Evolutionary conservation across 306 rosid species (phyloP).

Genomic region (Arachis hypogaea): DNA sequence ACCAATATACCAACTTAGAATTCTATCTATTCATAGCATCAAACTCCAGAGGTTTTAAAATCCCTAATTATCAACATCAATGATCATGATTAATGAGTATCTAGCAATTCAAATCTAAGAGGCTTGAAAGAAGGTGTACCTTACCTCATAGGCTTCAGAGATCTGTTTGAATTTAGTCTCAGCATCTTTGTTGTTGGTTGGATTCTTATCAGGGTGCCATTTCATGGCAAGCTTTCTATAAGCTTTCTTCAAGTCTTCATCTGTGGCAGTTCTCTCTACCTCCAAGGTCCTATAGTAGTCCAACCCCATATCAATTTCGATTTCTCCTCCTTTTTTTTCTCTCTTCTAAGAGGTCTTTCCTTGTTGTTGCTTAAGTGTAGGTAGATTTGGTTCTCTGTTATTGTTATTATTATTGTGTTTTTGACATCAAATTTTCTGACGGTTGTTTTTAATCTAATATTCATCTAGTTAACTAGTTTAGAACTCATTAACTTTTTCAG

Average conservation of each 20-base stretch:
- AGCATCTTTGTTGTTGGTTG: slow-evolving; percentile 73
- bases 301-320: slow-evolving; percentile 22
- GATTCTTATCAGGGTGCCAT: slow-evolving; percentile 97
- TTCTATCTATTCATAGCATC: background rate
- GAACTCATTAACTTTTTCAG: too few relatives aligned
- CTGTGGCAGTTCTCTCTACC: slow-evolving; percentile 73
- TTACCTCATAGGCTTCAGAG: slow-evolving; percentile 81
- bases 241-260: slow-evolving; percentile 80
- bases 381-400: background rate
- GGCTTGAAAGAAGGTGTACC: background rate
- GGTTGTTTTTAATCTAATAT: background rate
- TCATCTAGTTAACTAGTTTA: background rate
- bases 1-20: slow-evolving; percentile 21
- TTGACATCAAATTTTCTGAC: background rate
- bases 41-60: background rate
- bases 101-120: slow-evolving; percentile 11
- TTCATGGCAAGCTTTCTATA: slow-evolving; percentile 89
- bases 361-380: background rate
- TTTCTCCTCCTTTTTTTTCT: slow-evolving; percentile 5
- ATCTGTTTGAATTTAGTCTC: slow-evolving; percentile 81
- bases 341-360: background rate
- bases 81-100: background rate
- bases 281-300: slow-evolving; percentile 79
- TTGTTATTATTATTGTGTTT: background rate
- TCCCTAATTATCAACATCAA: background rate